These are phyloP conservation scores for Penstemon newberryi DNA, from an alignment of 257 asterid species.

Conservation along the genomic window DNA sequence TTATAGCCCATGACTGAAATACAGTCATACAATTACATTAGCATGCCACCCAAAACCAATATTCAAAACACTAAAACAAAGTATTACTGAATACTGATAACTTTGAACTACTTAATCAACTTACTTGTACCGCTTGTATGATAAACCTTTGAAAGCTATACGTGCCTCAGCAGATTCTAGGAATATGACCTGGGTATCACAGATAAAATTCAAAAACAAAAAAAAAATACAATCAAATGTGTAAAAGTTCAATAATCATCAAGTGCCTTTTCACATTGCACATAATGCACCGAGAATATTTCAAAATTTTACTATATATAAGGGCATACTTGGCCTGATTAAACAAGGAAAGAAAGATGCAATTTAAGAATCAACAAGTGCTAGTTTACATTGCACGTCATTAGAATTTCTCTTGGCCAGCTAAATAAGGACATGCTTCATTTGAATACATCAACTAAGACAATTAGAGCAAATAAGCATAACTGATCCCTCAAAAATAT, in stretches of 20 bases:
- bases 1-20: constrained; percentile 2
- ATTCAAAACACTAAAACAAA: constrained; percentile 3
- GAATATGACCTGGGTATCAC: constrained; percentile 61
- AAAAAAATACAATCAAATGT: constrained; percentile 16
- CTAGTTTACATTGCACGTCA: neutral
- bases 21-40: constrained; percentile 8
- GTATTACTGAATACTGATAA: neutral
- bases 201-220: constrained; percentile 9
- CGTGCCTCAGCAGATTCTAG: constrained; percentile 91
- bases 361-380: neutral
- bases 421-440: neutral
- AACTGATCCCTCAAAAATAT: neutral
- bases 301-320: neutral
- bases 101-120: constrained; percentile 25
- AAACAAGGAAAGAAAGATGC: constrained; percentile 1
- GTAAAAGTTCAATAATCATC: constrained; percentile 13
- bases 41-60: constrained; percentile 3
- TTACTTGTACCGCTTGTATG: constrained; percentile 96
- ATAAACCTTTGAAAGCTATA: constrained; percentile 71
- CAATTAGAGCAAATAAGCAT: too few relatives aligned
- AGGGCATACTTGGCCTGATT: neutral
- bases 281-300: neutral
- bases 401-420: neutral
- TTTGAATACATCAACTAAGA: neutral
- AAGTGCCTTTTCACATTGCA: constrained; percentile 1